Percentiles rank a stretch among this genome's conserved stretches.
Evolutionary conservation across 2,329 filamentous ascomycete genomes (phyloP).

Genomic region (Microdochium trichocladiopsis): DNA sequence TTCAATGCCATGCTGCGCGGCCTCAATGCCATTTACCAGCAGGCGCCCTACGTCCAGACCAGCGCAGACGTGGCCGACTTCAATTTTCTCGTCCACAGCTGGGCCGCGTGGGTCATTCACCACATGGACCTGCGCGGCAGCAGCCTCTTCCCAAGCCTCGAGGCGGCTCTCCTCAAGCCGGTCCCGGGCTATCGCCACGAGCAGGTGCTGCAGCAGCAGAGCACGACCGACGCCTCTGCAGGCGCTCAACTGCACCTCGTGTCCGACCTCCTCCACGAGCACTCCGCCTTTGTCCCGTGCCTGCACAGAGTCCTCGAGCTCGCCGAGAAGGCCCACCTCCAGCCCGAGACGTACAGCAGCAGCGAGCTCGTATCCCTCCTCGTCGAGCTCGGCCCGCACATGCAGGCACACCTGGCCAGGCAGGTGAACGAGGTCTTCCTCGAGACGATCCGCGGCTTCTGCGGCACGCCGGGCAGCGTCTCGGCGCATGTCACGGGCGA

Average conservation of each 20-base stretch:
- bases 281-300: constrained; percentile 2
- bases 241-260: neutral
- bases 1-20: constrained; percentile 29
- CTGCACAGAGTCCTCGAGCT: constrained; percentile 8
- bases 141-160: constrained; percentile 20
- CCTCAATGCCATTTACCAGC: constrained; percentile 27
- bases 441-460: constrained; percentile 5
- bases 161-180: constrained; percentile 12
- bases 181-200: constrained; percentile 5
- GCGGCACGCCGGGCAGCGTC: constrained; percentile 2
- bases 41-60: constrained; percentile 24
- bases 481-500: constrained; percentile 3
- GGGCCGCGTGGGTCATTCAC: constrained; percentile 19
- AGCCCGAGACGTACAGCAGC: constrained; percentile 4
- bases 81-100: constrained; percentile 19
- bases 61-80: constrained; percentile 22
- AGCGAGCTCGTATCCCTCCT: constrained; percentile 3
- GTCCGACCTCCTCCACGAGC: neutral
- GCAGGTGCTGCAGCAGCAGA: neutral
- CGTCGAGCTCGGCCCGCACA: constrained; percentile 2
- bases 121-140: constrained; percentile 22
- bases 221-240: neutral
- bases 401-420: constrained; percentile 8
- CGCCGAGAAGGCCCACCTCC: constrained; percentile 4
- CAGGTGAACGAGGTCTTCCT: constrained; percentile 6